Evolutionary conservation across 2,329 filamentous ascomycete genomes (phyloP).

Genomic region (Rutstroemia sp.): DNA sequence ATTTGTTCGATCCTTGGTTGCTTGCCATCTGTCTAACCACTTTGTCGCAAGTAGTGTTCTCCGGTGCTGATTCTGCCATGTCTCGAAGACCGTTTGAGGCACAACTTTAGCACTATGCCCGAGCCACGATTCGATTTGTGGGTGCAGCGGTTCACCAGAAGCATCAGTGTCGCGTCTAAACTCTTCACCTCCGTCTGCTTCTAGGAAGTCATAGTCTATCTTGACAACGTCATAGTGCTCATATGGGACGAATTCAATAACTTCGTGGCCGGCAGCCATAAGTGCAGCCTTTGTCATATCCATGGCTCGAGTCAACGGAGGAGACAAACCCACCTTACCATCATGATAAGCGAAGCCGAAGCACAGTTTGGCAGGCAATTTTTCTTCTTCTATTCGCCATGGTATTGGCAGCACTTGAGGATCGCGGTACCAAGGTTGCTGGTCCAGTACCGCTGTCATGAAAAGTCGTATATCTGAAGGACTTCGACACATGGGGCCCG

Average conservation of each 20-base stretch:
- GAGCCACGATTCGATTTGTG: constrained; percentile 16
- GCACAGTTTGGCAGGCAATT: not conserved
- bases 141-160: constrained; percentile 21
- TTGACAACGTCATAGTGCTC: not conserved
- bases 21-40: constrained; percentile 22
- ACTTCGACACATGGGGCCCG: not conserved
- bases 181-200: constrained; percentile 12
- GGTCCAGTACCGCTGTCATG: constrained; percentile 4
- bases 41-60: constrained; percentile 15
- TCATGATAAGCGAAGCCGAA: not conserved
- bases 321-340: not conserved
- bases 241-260: not conserved
- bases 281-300: not conserved
- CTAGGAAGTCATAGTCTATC: constrained; percentile 1
- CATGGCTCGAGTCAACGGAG: not conserved
- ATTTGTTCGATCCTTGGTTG: not conserved
- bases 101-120: constrained; percentile 14
- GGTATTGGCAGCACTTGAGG: constrained; percentile 29
- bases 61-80: constrained; percentile 22
- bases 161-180: constrained; percentile 19
- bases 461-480: not conserved
- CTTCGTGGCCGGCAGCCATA: not conserved
- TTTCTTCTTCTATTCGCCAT: not conserved
- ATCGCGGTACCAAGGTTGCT: constrained; percentile 12
- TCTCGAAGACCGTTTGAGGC: constrained; percentile 20